Evolutionary conservation across 75 land plant genomes (phyloP).

Genomic region (Pinus taeda): DNA sequence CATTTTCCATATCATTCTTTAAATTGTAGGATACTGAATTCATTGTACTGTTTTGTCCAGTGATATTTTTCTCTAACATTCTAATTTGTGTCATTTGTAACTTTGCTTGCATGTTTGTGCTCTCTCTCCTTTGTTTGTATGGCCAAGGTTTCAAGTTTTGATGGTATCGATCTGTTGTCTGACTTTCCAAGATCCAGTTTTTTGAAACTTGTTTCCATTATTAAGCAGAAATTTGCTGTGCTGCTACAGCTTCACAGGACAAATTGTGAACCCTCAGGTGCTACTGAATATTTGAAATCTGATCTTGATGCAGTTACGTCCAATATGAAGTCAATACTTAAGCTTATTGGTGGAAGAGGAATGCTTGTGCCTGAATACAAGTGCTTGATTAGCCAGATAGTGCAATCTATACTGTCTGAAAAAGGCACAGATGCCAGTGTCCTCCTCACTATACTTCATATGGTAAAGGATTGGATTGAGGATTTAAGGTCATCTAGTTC

Average conservation of each 20-base stretch:
- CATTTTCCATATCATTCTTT: neutral
- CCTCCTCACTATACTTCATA: slow-evolving; percentile 81
- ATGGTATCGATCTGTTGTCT: neutral
- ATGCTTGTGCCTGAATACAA: slow-evolving; percentile 83
- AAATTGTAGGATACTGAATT: neutral
- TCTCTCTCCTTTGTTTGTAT: neutral
- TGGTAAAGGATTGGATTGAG: slow-evolving; percentile 88
- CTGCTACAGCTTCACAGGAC: slow-evolving; percentile 52
- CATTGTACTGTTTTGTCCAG: no score
- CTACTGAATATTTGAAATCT: slow-evolving; percentile 70
- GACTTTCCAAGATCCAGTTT: neutral
- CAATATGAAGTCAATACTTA: slow-evolving; percentile 73
- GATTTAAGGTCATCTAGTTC: slow-evolving; percentile 51
- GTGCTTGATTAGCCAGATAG: slow-evolving; percentile 57
- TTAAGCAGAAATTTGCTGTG: neutral
- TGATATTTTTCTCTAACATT: no score
- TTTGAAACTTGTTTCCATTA: neutral
- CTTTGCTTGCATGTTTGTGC: no score
- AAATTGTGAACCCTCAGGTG: slow-evolving; percentile 63
- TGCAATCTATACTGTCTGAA: slow-evolving; percentile 68
- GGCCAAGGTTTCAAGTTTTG: neutral
- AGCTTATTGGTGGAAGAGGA: slow-evolving; percentile 86
- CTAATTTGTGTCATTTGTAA: no score
- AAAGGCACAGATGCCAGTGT: slow-evolving; percentile 92
- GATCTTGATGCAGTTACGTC: slow-evolving; percentile 61